These are phyloP conservation scores for Kwoniella shandongensis DNA, from an alignment of 768 basidiomycete species.

Conservation along the genomic window DNA sequence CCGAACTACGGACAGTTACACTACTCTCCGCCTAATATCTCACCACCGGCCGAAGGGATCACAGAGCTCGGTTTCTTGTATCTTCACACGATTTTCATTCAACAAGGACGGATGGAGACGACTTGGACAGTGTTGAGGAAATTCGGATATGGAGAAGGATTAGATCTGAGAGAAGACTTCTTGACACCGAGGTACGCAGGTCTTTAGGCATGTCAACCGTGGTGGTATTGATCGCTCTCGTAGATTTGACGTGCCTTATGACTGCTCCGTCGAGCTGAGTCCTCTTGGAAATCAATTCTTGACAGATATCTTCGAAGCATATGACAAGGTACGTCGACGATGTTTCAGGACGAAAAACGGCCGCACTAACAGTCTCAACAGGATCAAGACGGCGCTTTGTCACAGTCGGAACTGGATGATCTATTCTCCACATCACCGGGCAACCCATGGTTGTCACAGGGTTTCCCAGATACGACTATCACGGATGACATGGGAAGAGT, in stretches of 20 bases:
- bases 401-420: constrained; percentile 74
- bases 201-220: too few relatives aligned
- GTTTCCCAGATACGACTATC: constrained; percentile 85
- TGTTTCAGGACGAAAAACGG: neutral
- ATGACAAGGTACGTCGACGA: constrained; percentile 71
- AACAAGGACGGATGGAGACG: constrained; percentile 89
- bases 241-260: constrained; percentile 79
- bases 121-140: constrained; percentile 95
- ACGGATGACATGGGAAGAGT: constrained; percentile 84
- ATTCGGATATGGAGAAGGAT: constrained; percentile 94
- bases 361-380: constrained; percentile 44
- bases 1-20: constrained; percentile 32
- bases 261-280: constrained; percentile 92
- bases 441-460: constrained; percentile 91
- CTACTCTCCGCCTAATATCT: constrained; percentile 27
- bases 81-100: constrained; percentile 94
- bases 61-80: constrained; percentile 92
- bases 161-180: constrained; percentile 83
- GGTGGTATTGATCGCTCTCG: neutral
- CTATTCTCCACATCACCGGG: constrained; percentile 93
- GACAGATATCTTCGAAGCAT: constrained; percentile 91
- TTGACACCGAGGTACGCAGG: constrained; percentile 76
- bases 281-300: constrained; percentile 95
- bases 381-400: constrained; percentile 95
- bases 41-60: constrained; percentile 60